Conservation (phyloP, 2,329 filamentous ascomycete species). For the Akanthomyces lecanii region DNA sequence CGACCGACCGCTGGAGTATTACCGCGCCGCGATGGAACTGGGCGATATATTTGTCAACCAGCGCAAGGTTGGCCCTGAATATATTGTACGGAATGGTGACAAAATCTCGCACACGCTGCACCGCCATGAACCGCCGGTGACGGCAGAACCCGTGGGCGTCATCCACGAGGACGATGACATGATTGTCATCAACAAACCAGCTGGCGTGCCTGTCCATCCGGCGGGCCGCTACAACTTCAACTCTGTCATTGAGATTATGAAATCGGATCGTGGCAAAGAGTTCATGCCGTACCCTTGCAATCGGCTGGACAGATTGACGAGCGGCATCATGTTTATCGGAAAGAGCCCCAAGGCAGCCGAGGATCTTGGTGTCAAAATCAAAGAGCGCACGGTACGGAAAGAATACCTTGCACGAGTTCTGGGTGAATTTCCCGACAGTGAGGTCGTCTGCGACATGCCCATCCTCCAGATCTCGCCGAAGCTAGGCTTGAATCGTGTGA, state of each 20-base stretch:
- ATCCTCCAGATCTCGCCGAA: constrained; percentile 94
- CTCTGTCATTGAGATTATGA: constrained; percentile 89
- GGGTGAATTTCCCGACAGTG: constrained; percentile 85
- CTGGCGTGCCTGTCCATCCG: constrained; percentile 90
- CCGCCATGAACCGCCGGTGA: constrained; percentile 91
- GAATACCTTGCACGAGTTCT: constrained; percentile 92
- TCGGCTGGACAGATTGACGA: constrained; percentile 87
- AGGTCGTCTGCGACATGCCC: constrained; percentile 88
- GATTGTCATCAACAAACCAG: constrained; percentile 95
- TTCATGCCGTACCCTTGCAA: constrained; percentile 73
- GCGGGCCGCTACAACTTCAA: constrained; percentile 96
- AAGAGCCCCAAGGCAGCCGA: constrained; percentile 81
- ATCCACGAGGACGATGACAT: constrained; percentile 90
- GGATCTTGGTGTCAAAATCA: constrained; percentile 69
- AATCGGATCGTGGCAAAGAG: constrained; percentile 59
- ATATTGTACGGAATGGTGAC: constrained; percentile 81
- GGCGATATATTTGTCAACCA: constrained; percentile 81
- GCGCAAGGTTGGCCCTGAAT: constrained; percentile 60
- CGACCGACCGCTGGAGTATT: constrained; percentile 82
- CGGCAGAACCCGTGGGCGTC: constrained; percentile 70
- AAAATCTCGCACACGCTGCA: constrained; percentile 90
- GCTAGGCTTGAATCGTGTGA: constrained; percentile 87
- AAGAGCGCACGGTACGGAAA: constrained; percentile 78
- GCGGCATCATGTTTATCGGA: constrained; percentile 96
- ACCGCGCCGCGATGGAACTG: constrained; percentile 74